Evolutionary conservation across 2,329 filamentous ascomycete species (phyloP).

Genomic region (Hirsutella rhossiliensis): DNA sequence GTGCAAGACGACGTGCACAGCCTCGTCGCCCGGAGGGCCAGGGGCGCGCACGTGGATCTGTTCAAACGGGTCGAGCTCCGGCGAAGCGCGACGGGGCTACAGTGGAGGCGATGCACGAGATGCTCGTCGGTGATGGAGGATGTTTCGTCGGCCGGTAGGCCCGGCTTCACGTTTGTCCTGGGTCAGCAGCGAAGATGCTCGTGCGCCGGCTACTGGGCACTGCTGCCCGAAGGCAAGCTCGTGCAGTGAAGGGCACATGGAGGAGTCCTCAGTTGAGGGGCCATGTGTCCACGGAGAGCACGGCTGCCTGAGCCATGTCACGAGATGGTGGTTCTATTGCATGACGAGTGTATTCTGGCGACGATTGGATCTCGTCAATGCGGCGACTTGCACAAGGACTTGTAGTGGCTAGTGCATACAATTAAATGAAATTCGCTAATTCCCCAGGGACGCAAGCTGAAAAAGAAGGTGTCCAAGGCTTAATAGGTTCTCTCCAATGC

Average conservation of each 20-base stretch:
- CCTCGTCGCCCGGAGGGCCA: conserved; percentile 24
- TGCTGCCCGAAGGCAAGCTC: conserved; percentile 24
- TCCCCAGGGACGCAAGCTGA: no score
- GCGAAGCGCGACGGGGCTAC: conserved; percentile 9
- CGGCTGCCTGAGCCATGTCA: no score
- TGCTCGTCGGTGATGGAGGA: conserved; percentile 59
- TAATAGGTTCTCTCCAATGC: no score
- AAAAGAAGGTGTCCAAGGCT: no score
- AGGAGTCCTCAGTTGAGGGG: neutral
- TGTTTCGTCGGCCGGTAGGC: conserved; percentile 25
- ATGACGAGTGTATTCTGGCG: no score
- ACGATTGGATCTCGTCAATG: no score
- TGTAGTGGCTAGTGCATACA: no score
- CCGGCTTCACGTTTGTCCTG: conserved; percentile 41
- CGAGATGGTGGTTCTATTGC: no score
- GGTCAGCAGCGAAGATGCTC: conserved; percentile 42
- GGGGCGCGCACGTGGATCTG: conserved; percentile 33
- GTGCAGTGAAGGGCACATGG: conserved; percentile 5
- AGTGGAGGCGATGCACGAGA: conserved; percentile 33
- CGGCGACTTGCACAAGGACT: no score
- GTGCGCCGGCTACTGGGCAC: conserved; percentile 41
- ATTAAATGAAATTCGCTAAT: no score
- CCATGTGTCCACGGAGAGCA: neutral
- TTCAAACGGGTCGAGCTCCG: conserved; percentile 48
- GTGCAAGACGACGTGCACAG: conserved; percentile 45